Evolutionary conservation across 371 early-diverging fungal genomes (phyloP), one percentile per base, ranked within the genome.

Genomic region (Zychaea mexicana): DNA sequence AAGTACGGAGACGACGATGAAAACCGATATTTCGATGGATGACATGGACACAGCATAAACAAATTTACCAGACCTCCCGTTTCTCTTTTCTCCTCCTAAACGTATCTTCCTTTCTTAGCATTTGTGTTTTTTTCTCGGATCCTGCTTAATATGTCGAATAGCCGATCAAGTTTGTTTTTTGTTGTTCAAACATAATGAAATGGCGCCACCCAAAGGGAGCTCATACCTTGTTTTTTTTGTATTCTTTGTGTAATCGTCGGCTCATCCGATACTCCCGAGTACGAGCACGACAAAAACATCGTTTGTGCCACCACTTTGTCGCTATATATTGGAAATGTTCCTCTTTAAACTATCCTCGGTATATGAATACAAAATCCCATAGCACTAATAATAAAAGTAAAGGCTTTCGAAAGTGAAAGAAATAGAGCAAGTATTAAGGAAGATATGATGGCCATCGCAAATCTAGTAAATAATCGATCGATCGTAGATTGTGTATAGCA

Each of bases 181-280:
- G 36, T 42, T 42, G 7, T 42, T 42, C n/a, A 17, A 4, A 42
- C n/a, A 49, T 17, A 22, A 49, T 15, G 49, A 10, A 47, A 46
- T 47, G 49, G 49, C 49, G 49, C 49, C 49, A 49, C 49, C 8
- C 15, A 42, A 42, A 42, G 3, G 5, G 33, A 8, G 12, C 33
- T n/a, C n/a, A n/a, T n/a, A n/a, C n/a, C n/a, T 8, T 33, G 33
- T 33, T 33, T 8, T 33, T 33, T 45, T 19, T n/a, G 12, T 45
- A 5, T 10, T 17, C 19, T 45, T 45, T 49, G 24, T 49, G 49
- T 49, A 49, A 49, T 49, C 1, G 22, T 49, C 49, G 49, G 49
- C 49, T 49, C 49, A 49, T 49, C 49, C 49, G 49, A 49, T 49
- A 49, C 24, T 49, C 49, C 49, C 49, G 49, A 49, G 49, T 15